Conservation (phyloP, 768 basidiomycete genomes). For the Kwoniella dendrophila region DNA sequence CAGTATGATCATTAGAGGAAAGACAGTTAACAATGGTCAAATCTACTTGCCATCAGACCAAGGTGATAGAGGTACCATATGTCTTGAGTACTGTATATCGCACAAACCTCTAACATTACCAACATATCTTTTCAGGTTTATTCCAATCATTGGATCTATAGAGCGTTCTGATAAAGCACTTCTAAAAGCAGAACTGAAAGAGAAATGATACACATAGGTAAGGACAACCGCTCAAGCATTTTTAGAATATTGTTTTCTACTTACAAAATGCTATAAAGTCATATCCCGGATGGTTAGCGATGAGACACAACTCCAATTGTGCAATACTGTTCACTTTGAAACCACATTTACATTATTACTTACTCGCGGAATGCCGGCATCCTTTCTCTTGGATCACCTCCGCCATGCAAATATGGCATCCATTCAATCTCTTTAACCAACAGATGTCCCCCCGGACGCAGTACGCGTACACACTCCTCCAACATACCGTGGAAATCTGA, state of each 20-base stretch:
- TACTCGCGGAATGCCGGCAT: slow-evolving; percentile 16
- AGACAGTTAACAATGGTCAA: no score
- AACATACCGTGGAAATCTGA: slow-evolving; percentile 18
- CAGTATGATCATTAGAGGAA: no score
- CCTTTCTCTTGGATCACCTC: slow-evolving; percentile 9
- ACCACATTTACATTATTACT: no score
- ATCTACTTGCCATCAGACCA: slow-evolving; percentile 14
- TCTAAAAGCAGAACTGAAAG: no score
- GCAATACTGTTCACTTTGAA: no score
- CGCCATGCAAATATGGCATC: slow-evolving; percentile 2
- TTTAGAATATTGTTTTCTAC: no score
- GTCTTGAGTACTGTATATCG: slow-evolving; percentile 9
- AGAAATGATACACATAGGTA: no score
- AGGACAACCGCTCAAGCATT: no score
- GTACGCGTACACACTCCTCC: slow-evolving; percentile 15
- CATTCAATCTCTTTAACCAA: slow-evolving; percentile 20
- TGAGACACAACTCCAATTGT: not conserved
- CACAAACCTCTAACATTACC: slow-evolving; percentile 2
- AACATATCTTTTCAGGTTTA: slow-evolving; percentile 13
- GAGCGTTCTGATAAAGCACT: slow-evolving; percentile 17
- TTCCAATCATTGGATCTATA: slow-evolving; percentile 16
- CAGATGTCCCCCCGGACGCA: slow-evolving; percentile 23
- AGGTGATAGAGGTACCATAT: slow-evolving; percentile 16
- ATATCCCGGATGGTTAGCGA: not conserved
- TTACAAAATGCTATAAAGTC: not conserved